A percentile compares a stretch with the other conserved stretches of the same genome.
Conservation (phyloP, 352 stramenopile species). For the Phytophthora megakarya region DNA sequence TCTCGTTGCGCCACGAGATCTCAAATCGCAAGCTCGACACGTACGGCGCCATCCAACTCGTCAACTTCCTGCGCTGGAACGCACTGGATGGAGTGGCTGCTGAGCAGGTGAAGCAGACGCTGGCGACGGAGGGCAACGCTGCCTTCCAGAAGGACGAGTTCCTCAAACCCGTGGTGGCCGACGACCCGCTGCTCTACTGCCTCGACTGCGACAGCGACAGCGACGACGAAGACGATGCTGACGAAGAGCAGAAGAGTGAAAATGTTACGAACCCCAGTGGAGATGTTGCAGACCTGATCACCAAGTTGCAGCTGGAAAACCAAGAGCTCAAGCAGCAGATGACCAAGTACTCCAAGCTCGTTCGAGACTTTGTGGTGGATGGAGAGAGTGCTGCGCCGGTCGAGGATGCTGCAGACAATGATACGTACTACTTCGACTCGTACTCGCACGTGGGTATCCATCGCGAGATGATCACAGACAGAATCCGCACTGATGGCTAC, state of each 20-base stretch:
- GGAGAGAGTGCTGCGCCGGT: constrained; percentile 44
- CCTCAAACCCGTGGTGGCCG: constrained; percentile 72
- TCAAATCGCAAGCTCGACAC: constrained; percentile 60
- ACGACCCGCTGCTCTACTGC: constrained; percentile 86
- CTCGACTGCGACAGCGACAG: constrained; percentile 67
- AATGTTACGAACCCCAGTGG: constrained; percentile 12
- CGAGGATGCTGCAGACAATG: constrained; percentile 62
- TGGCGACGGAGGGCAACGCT: constrained; percentile 46
- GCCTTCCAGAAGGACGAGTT: constrained; percentile 74
- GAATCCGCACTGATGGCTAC: constrained; percentile 96
- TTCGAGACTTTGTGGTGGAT: constrained; percentile 73
- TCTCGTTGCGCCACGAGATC: constrained; percentile 67
- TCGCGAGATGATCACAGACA: constrained; percentile 93
- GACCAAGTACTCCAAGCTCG: constrained; percentile 71
- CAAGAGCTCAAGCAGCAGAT: constrained; percentile 76
- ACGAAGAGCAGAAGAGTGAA: constrained; percentile 47
- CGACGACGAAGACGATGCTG: constrained; percentile 44
- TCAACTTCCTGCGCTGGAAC: constrained; percentile 75
- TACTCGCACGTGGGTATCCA: constrained; percentile 99
- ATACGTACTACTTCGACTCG: constrained; percentile 98
- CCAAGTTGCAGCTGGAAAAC: constrained; percentile 65
- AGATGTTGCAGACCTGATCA: constrained; percentile 35
- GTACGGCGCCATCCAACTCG: constrained; percentile 79
- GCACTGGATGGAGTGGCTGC: constrained; percentile 42
- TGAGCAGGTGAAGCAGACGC: constrained; percentile 50